Percentiles rank a stretch among this genome's conserved stretches.
Evolutionary conservation across 2,329 filamentous ascomycete species (phyloP).

Genomic region (Pestalotiopsis sp.): DNA sequence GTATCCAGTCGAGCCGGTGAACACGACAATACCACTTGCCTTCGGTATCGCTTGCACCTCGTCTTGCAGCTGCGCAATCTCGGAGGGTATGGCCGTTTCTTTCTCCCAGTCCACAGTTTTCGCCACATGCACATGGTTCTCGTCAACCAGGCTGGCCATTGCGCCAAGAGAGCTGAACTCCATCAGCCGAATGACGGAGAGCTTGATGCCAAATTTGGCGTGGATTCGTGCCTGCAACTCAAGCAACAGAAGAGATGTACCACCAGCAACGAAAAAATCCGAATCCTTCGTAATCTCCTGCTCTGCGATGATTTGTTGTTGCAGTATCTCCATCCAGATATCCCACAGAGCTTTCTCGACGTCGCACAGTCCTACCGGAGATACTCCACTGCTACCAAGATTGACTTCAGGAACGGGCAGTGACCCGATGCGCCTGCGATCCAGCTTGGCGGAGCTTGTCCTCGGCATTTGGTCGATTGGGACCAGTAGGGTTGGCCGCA

Average conservation of each 20-base stretch:
- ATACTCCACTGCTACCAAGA: too few species aligned
- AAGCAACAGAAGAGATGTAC: slow-evolving; percentile 1
- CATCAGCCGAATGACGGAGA: neutral
- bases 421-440: neutral
- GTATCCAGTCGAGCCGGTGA: neutral
- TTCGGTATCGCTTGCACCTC: neutral
- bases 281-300: neutral
- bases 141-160: neutral
- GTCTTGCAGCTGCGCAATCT: neutral
- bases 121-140: neutral
- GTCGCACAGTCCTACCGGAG: neutral
- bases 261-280: slow-evolving; percentile 4
- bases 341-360: neutral
- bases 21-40: neutral
- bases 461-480: neutral
- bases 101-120: neutral
- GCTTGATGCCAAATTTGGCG: neutral
- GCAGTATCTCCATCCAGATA: neutral
- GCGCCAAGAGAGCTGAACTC: neutral
- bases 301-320: neutral
- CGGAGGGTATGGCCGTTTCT: neutral
- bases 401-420: neutral
- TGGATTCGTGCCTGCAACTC: neutral
- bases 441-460: neutral
- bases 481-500: neutral